Evolutionary conservation across 2,329 filamentous ascomycete species (phyloP), one percentile per base, ranked within the genome.

Genomic region (Magnaporthiopsis rhizophila): DNA sequence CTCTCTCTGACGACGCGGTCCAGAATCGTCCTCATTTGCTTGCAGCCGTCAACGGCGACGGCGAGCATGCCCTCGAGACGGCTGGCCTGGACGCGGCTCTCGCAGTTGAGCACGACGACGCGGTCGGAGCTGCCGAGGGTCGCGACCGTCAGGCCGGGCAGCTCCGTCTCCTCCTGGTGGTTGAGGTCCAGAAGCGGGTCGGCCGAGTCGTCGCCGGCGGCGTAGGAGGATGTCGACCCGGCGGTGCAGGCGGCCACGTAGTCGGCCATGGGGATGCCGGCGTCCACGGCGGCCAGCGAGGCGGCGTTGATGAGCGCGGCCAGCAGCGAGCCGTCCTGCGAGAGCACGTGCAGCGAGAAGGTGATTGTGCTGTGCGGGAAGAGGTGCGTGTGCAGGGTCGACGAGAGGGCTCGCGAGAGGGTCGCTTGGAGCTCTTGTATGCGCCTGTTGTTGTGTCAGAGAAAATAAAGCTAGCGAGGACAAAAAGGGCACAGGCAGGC

Each of bases 211-310:
- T 90, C 88, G 64, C 85, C 85, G 1, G 81, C 80, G 0, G 84
- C 80, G 69, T 89, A 85, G 0, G 86, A 84, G 0, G 87, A 87
- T 0, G 89, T 91, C 18, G 89, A 90, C 4, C 93, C 95, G 0
- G 92, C 90, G 0, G 93, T 97, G 77, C 91, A 96, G 7, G 93
- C 92, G 28, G 88, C 87, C 3, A 98, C 85, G 73, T 97, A 96
- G 73, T 96, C 92, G 3, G 88, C 87, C 93, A 98, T 97, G 30
- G 95, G 95, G 26, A 99, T 89, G 63, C 95, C 95, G 0, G 95
- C 95, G 74, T 99, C 95, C 67, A 98, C 89, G 28, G 98, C 86
- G 0, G 95, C 95, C 15, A 99, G 85, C 0, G 94, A 97, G 0
- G 90, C 86, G 4, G 95, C 95, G 72, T 99, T 99, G 69, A 98